These are phyloP conservation scores for Anthracocystis panici-leucophaei DNA, from an alignment of 1,284 basidiomycete genomes.

Conservation along the genomic window DNA sequence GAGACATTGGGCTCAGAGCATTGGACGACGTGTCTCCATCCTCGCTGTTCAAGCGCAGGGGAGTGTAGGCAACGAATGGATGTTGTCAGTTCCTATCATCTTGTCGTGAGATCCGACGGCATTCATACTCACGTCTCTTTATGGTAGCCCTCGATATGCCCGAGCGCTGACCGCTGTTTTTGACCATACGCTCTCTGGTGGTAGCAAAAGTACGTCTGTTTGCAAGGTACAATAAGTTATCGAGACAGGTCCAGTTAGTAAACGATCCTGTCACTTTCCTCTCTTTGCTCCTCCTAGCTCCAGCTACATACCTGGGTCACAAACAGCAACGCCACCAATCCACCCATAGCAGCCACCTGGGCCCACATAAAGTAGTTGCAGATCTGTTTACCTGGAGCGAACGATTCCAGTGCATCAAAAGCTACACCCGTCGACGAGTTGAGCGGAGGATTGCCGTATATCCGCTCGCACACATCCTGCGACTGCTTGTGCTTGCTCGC, in stretches of 20 bases:
- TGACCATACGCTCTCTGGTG: constrained; percentile 51
- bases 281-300: not conserved
- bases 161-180: constrained; percentile 41
- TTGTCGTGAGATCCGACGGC: not conserved
- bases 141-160: constrained; percentile 16
- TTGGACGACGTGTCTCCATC: constrained; percentile 36
- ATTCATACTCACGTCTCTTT: constrained; percentile 22
- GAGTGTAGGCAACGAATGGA: no score
- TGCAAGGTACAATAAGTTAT: not conserved
- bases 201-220: constrained; percentile 50
- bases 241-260: not conserved
- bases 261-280: not conserved
- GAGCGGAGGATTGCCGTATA: constrained; percentile 48
- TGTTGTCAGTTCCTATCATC: constrained; percentile 1
- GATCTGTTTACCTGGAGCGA: constrained; percentile 41
- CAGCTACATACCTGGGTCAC: constrained; percentile 39
- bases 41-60: constrained; percentile 4
- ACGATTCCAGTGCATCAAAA: constrained; percentile 20
- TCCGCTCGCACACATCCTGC: constrained; percentile 33
- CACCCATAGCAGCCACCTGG: constrained; percentile 48
- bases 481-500: constrained; percentile 42
- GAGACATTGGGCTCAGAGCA: constrained; percentile 16
- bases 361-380: constrained; percentile 52
- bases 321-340: constrained; percentile 33
- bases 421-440: constrained; percentile 28